Evolutionary conservation across 345 rosid species (phyloP).

Genomic region (Gossypium herbaceum): DNA sequence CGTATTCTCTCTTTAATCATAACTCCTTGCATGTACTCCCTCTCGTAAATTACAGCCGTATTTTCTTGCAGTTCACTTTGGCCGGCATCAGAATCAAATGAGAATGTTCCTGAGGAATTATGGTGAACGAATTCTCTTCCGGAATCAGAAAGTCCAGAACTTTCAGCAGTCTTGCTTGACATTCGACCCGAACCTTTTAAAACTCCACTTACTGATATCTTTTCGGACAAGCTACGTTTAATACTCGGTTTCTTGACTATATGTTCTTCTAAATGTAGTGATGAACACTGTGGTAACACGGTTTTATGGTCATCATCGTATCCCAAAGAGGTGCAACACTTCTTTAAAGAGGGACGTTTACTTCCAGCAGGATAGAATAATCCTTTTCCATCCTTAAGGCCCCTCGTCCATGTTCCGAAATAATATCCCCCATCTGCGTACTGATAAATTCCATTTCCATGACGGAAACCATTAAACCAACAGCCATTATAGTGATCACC

Average conservation of each 20-base stretch:
- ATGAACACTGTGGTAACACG: constrained; percentile 40
- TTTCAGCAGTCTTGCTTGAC: constrained; percentile 47
- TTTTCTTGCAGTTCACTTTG: constrained; percentile 40
- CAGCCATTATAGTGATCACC: constrained; percentile 77
- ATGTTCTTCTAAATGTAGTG: constrained; percentile 41
- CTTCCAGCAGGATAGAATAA: constrained; percentile 75
- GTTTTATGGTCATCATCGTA: constrained; percentile 41
- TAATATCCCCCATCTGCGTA: constrained; percentile 78
- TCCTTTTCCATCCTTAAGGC: constrained; percentile 89
- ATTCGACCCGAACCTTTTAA: constrained; percentile 44
- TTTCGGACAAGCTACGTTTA: constrained; percentile 54
- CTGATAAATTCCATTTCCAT: constrained; percentile 85
- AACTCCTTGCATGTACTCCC: constrained; percentile 93
- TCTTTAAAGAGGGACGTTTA: constrained; percentile 60
- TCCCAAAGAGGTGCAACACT: constrained; percentile 43
- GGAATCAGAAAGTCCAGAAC: constrained; percentile 27
- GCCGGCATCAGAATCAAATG: constrained; percentile 36
- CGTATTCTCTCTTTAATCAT: constrained; percentile 55
- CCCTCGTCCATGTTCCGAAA: constrained; percentile 76
- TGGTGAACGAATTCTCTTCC: constrained; percentile 32
- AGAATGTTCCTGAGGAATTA: constrained; percentile 35
- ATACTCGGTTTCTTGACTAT: constrained; percentile 31
- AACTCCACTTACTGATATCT: constrained; percentile 35
- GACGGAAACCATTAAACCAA: constrained; percentile 75
- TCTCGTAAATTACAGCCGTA: constrained; percentile 48